Conservation (phyloP, 208 protist genomes). For the Trypanosomatidae sp. region DNA sequence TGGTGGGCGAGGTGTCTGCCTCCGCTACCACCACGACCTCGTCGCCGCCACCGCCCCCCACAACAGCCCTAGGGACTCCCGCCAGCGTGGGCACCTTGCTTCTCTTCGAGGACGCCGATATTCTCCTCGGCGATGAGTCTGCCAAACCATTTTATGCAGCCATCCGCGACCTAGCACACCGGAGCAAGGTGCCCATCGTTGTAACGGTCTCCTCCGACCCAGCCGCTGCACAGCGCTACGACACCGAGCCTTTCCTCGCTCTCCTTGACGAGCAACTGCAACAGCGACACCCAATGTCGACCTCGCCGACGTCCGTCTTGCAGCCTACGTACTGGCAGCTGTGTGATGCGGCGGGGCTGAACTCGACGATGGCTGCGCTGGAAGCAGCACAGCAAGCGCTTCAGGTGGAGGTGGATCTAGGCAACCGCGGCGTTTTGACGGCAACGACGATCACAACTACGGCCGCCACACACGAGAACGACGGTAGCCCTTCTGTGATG, state of each 20-base stretch:
- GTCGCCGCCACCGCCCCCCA: background rate
- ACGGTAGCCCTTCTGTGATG: background rate
- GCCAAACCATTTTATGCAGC: constrained; percentile 72
- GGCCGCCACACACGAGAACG: constrained; percentile 1
- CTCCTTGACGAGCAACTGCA: background rate
- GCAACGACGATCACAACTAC: background rate
- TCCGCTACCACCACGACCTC: background rate
- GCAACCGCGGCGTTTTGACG: constrained; percentile 2
- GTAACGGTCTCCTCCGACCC: constrained; percentile 62
- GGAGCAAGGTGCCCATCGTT: constrained; percentile 80
- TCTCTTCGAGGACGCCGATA: constrained; percentile 84
- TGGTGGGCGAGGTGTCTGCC: background rate
- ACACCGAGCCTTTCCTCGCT: constrained; percentile 8
- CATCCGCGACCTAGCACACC: constrained; percentile 69
- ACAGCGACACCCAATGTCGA: background rate
- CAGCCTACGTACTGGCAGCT: constrained; percentile 22
- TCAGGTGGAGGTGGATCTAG: constrained; percentile 10
- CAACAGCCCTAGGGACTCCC: background rate
- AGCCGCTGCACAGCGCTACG: constrained; percentile 25
- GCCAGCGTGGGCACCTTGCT: constrained; percentile 45
- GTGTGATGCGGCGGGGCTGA: constrained; percentile 18
- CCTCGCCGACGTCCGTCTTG: background rate
- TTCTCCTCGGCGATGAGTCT: constrained; percentile 74
- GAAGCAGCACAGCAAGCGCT: constrained; percentile 19
- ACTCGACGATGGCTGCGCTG: constrained; percentile 21